These are phyloP conservation scores for Ophiocordyceps unilateralis DNA, from an alignment of 2,329 filamentous ascomycete genomes.

Conservation along the genomic window DNA sequence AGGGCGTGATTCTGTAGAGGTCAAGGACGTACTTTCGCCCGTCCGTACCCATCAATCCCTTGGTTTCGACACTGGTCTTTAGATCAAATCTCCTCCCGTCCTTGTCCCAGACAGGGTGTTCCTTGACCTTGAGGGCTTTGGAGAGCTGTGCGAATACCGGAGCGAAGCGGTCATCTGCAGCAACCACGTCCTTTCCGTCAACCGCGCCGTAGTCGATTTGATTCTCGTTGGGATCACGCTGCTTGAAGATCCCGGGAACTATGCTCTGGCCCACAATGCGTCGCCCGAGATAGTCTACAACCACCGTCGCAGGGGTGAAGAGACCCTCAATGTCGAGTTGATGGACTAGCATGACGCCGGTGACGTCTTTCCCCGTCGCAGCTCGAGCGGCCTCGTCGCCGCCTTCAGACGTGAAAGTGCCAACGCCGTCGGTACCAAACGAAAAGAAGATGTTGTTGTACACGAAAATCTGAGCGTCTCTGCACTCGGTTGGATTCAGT, in stretches of 20 bases:
- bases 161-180: constrained; percentile 73
- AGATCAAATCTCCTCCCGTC: constrained; percentile 78
- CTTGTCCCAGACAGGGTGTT: constrained; percentile 96
- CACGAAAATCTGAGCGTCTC: constrained; percentile 93
- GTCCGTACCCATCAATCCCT: constrained; percentile 91
- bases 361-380: constrained; percentile 90
- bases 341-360: constrained; percentile 87
- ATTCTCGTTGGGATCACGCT: constrained; percentile 90
- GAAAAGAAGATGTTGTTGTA: constrained; percentile 99
- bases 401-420: constrained; percentile 90
- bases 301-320: constrained; percentile 89
- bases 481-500: constrained; percentile 81
- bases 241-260: constrained; percentile 97
- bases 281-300: constrained; percentile 93
- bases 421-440: constrained; percentile 91
- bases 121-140: constrained; percentile 78
- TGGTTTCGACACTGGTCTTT: constrained; percentile 92
- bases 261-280: constrained; percentile 96
- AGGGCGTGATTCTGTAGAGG: constrained; percentile 80
- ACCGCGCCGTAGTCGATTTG: constrained; percentile 98
- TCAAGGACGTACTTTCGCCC: constrained; percentile 96
- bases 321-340: constrained; percentile 90
- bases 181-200: constrained; percentile 89
- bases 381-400: constrained; percentile 92
- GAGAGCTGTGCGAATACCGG: constrained; percentile 79